Base-by-base conservation (phyloP, 257 asterid genomes). In the Eustoma russellianum region DNA sequence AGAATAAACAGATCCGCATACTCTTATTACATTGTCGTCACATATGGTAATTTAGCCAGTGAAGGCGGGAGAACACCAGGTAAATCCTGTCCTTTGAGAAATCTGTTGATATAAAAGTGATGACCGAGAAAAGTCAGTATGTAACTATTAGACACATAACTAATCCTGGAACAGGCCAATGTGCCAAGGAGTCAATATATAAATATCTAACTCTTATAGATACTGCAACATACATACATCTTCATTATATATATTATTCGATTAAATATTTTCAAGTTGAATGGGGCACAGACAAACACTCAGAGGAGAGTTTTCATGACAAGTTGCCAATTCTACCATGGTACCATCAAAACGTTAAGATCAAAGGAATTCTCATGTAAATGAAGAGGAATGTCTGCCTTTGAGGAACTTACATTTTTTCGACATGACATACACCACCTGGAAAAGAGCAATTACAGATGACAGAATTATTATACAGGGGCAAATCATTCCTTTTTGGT, bases 21-120 rank as follows among this genome's bases (percentile, higher is more conserved):
- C 14, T 67, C 9, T 14, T 13, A 4, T 28, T 76, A 81, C 92
- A 82, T 67, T 9, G 7, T 50, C 70, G 49, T 79, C 65, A 82
- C 60, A 61, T 59, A 66, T 2, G 68, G 69, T 52, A 82, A 63
- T 79, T 82, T 82, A 12, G 76, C 74, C 56, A 82, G 62, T 2
- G 86, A 82, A 9, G 80, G 74, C 3, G 92, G 80, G 41, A 82
- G 80, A 40, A 79, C 82, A 48, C 92, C 87, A 28, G 73, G 66
- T 57, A 82, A 70, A 74, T 79, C 80, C 74, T 82, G 86, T 35
- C 80, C 79, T 43, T 6, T 59, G 6, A 82, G 75, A 48, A 16
- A 47, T 65, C 91, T 78, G 78, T 76, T 5, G 45, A 60, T 30
- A 18, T 2, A 41, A 19, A 49, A 28, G 10, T 13, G 34, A 19